Conservation (phyloP, 345 rosid genomes). For the Erucastrum elatum region DNA sequence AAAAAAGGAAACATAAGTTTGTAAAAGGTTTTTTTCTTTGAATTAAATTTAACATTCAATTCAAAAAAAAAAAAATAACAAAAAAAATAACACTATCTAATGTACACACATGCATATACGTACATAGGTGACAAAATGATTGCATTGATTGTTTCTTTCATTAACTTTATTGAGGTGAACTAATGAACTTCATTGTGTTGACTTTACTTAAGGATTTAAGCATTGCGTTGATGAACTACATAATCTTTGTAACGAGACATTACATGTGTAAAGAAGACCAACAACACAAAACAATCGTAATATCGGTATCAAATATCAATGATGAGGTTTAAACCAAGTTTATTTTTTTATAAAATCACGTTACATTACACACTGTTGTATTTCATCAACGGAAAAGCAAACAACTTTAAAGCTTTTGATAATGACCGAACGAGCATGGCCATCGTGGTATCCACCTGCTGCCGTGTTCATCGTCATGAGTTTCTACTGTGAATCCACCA, state of each 20-base stretch:
- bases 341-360: background rate
- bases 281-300: background rate
- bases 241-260: background rate
- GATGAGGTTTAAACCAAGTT: background rate
- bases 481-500: slow-evolving; percentile 93
- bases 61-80: too few relatives aligned
- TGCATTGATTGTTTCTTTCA: background rate
- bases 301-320: background rate
- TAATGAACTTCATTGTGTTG: background rate
- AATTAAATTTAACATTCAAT: too few relatives aligned
- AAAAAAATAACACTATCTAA: too few relatives aligned
- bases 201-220: background rate
- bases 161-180: background rate
- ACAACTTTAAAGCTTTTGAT: slow-evolving; percentile 42
- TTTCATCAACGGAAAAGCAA: background rate
- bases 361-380: background rate
- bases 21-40: too few relatives aligned
- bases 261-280: background rate
- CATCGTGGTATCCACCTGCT: slow-evolving; percentile 11
- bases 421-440: slow-evolving; percentile 64
- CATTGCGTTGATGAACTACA: too few relatives aligned
- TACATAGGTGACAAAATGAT: background rate
- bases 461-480: slow-evolving; percentile 16
- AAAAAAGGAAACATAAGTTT: too few relatives aligned
- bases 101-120: background rate